Evolutionary conservation across 345 rosid species (phyloP).

Genomic region (Rhodomyrtus tomentosa): DNA sequence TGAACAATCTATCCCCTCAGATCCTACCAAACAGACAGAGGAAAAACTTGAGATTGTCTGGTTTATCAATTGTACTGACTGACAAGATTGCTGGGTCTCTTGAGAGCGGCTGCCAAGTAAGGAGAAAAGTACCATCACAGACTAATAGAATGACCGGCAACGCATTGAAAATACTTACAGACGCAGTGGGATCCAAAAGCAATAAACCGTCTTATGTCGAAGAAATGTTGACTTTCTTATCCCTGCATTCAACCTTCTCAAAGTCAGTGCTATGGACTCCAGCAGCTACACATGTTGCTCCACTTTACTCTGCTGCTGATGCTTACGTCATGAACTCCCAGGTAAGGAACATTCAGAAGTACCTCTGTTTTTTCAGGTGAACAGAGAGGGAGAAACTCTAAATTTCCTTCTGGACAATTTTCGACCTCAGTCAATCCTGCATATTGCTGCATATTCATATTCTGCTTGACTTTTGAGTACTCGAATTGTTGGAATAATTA

Average conservation of each 20-base stretch:
- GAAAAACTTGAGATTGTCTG: background rate
- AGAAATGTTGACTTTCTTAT: conserved; percentile 48
- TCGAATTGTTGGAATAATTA: background rate
- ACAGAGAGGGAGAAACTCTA: background rate
- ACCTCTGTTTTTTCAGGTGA: background rate
- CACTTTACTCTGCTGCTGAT: conserved; percentile 91
- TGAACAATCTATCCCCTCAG: conserved; percentile 3
- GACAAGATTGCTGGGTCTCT: background rate
- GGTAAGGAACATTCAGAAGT: conserved; percentile 20
- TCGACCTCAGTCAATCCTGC: background rate
- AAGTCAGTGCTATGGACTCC: conserved; percentile 71
- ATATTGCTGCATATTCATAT: background rate
- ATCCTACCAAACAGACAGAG: conserved; percentile 1
- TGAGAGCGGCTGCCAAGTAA: background rate
- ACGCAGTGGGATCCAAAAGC: conserved; percentile 95
- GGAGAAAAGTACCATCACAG: conserved; percentile 11
- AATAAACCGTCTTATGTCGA: conserved; percentile 68
- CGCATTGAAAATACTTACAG: conserved; percentile 68
- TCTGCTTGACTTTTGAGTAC: background rate
- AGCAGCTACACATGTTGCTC: conserved; percentile 72
- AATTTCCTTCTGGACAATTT: background rate
- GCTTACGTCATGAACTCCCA: conserved; percentile 83
- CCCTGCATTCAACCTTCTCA: conserved; percentile 49
- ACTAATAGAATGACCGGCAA: conserved; percentile 10
- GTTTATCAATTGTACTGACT: background rate